Evolutionary conservation across 495 filamentous ascomycete genomes (phyloP).

Genomic region (Acidiella bohemica): DNA sequence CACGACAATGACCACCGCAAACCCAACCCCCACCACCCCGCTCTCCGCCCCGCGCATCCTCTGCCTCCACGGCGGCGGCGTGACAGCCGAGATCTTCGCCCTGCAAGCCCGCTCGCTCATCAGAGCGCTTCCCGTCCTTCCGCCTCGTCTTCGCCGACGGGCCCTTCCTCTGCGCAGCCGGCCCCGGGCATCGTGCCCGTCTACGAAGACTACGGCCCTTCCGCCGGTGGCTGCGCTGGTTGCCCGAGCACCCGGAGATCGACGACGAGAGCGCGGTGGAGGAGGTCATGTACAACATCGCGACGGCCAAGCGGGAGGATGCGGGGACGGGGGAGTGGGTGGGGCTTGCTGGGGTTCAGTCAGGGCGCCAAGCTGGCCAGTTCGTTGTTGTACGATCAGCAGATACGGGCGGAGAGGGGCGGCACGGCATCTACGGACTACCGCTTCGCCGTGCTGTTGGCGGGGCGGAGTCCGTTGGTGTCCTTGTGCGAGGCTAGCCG

Average conservation of each 20-base stretch:
- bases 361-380: slow-evolving; percentile 50
- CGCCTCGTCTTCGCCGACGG: slow-evolving; percentile 48
- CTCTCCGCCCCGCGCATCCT: slow-evolving; percentile 42
- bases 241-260: slow-evolving; percentile 33
- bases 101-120: slow-evolving; percentile 43
- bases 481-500: slow-evolving; percentile 29
- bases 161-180: slow-evolving; percentile 38
- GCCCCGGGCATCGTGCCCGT: slow-evolving; percentile 39
- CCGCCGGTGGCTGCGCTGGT: slow-evolving; percentile 44
- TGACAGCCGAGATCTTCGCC: slow-evolving; percentile 46
- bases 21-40: not conserved
- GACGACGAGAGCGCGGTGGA: slow-evolving; percentile 31
- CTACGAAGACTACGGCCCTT: slow-evolving; percentile 45
- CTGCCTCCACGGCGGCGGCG: slow-evolving; percentile 55
- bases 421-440: slow-evolving; percentile 23
- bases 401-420: slow-evolving; percentile 23
- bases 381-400: slow-evolving; percentile 32
- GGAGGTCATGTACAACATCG: slow-evolving; percentile 26
- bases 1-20: not conserved
- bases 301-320: slow-evolving; percentile 28
- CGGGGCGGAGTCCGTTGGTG: slow-evolving; percentile 43
- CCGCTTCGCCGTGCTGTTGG: slow-evolving; percentile 38
- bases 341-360: slow-evolving; percentile 39
- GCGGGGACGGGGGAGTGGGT: slow-evolving; percentile 41
- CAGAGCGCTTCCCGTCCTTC: slow-evolving; percentile 37